Base-by-base conservation (phyloP, 768 basidiomycete species). In the Suillus clintonianus region DNA sequence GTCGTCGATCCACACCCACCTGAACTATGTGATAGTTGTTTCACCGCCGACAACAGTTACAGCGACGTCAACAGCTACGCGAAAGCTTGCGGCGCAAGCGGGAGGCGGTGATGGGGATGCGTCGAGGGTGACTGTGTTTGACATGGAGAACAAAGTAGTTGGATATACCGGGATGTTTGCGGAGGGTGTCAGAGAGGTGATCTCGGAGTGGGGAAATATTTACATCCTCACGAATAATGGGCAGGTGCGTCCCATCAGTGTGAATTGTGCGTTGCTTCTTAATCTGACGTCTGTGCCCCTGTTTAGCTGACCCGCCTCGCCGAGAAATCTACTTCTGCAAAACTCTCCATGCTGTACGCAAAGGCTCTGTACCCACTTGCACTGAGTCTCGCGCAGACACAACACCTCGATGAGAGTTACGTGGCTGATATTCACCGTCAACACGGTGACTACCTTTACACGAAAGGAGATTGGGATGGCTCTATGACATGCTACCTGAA, bases 401-500 rank as follows among this genome's bases (percentile, higher is more conserved):
- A 94, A 65, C 83, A 84, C 11, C 79, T 97, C 22, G 90, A 93
- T 48, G 83, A 86, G 24, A 74, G 84, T 0, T 90, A 85, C 37
- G 83, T 97, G 1, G 93, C 94, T 0, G 95, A 97, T 69, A 95
- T 98, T 24, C 91, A 96, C 69, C 81, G 87, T 50, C 89, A 90
- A 63, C 97, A 95, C 71, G 97, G 95, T 1, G 96, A 99, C 70
- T 88, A 95, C 71, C 80, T 98, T 14, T 98, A 99, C 72, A 70
- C 81, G 19, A 97, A 97, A 75, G 90, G 89, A 5, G 95, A 98
- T 70, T 97, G 91, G 69, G 97, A 99, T 64, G 91, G 88, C 6
- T 90, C 96, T 0, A 97, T 98, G 92, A 84, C 86, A 41, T 95
- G 97, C 72, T 99, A 91, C 72, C 79, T 97, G 34, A 86, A 92